These are phyloP conservation scores for Circinella minor DNA, from an alignment of 371 early-diverging fungal genomes.

Conservation along the genomic window DNA sequence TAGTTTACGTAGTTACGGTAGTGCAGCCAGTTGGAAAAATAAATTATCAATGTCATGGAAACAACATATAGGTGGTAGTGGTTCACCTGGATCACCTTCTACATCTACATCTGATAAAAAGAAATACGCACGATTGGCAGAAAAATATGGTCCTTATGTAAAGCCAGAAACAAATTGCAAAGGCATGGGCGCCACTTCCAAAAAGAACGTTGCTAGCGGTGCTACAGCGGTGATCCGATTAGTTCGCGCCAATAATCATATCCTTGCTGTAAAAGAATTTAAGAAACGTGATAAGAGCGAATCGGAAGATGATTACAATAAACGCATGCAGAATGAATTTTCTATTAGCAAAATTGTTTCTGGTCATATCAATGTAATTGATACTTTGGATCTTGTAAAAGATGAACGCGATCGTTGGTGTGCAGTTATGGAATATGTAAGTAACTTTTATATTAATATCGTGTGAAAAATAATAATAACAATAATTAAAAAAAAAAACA, in stretches of 20 bases:
- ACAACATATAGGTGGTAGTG: neutral
- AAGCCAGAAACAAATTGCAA: constrained; percentile 31
- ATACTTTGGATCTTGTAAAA: constrained; percentile 71
- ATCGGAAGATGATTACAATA: constrained; percentile 64
- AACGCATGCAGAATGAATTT: constrained; percentile 74
- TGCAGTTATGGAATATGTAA: constrained; percentile 73
- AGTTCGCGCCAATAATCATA: constrained; percentile 49
- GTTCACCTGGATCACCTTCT: neutral
- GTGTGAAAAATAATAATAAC: neutral
- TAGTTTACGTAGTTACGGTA: constrained; percentile 8
- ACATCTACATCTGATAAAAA: neutral
- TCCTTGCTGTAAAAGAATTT: constrained; percentile 68
- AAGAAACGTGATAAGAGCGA: constrained; percentile 58
- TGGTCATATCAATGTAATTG: constrained; percentile 72
- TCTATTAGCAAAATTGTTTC: constrained; percentile 69
- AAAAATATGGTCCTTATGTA: constrained; percentile 49
- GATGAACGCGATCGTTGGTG: constrained; percentile 61
- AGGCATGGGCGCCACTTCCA: constrained; percentile 40
- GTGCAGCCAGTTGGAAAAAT: constrained; percentile 12
- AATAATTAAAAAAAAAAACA: no score
- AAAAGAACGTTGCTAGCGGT: constrained; percentile 50
- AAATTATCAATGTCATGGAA: constrained; percentile 11
- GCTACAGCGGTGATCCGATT: constrained; percentile 68
- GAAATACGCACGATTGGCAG: constrained; percentile 11
- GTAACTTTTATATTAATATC: constrained; percentile 9